Base-by-base conservation (phyloP, 306 rosid genomes). In the Vigna unguiculata region DNA sequence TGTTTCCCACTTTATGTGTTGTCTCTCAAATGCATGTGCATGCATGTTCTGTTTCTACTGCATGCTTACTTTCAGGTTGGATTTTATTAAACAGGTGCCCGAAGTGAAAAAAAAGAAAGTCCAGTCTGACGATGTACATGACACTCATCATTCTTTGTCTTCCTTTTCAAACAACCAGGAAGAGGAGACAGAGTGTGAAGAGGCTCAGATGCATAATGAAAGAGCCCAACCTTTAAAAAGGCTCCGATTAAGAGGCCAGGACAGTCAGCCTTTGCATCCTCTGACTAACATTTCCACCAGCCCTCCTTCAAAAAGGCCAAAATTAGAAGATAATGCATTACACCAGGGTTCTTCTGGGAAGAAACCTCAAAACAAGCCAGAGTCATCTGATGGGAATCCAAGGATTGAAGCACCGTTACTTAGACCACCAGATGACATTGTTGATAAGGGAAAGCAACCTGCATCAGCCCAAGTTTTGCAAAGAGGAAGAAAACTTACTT, bases 361-460 rank as follows among this genome's bases (percentile, higher is more conserved):
- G 69, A 80, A 80, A 47, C 77, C 83, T 74, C 88, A 63, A 54
- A 70, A 72, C 57, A 63, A 57, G 30, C 30, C 61, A 67, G 66
- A 72, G 73, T 75, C 86, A 25, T 85, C 83, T 52, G 75, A 38
- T 32, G 71, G 57, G 65, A 76, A 72, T 40, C 45, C 49, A 4
- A 84, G 86, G 55, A 75, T 74, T 62, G 93, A 82, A 59, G 66
- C 24, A n/a, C 30, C 14, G 43, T 70, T 86, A 46, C 20, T 73
- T 60, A 84, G 82, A 16, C 45, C 81, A 16, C 82, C 5, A 48
- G 80, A 69, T 80, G 66, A 38, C 64, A 48, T 71, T 49, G 59
- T 69, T 79, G 84, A 89, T 64, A 89, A 81, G 84, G 97, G 97
- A 62, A 96, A 96, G 76, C 86, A 83, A 80, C 93, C 92, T 62